phyloP scores from a whole-genome alignment of 108 stramenopile genomes.

The Conticribra guillardii region DNA sequence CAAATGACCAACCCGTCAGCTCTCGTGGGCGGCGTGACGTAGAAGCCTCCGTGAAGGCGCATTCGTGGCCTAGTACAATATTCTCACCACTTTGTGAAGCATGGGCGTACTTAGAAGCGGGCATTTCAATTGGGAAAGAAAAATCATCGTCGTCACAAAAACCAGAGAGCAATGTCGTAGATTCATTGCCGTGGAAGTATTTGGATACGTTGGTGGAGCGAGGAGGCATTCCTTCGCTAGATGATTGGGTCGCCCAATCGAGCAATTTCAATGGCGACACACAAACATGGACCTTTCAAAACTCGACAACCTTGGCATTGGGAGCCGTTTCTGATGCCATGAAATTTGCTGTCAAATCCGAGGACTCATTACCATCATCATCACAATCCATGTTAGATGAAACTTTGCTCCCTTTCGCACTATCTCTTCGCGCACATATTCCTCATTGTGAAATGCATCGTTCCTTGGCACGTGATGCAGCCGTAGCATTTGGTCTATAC shows the following conservation, averaged over 20 bases:
- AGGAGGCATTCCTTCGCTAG: constrained; percentile 21
- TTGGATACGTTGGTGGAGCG: constrained; percentile 42
- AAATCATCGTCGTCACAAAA: constrained; percentile 7
- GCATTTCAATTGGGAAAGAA: constrained; percentile 16
- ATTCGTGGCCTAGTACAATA: constrained; percentile 67
- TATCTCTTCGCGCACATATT: constrained; percentile 69
- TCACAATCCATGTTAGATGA: constrained; percentile 28
- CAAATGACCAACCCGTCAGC: constrained; percentile 29
- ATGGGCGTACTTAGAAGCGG: constrained; percentile 52
- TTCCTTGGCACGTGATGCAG: constrained; percentile 60
- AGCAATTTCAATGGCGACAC: constrained; percentile 7
- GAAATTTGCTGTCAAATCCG: not conserved
- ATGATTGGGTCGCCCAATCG: constrained; percentile 22
- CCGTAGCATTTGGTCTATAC: constrained; percentile 43
- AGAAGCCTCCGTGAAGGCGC: constrained; percentile 66
- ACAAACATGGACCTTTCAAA: constrained; percentile 31
- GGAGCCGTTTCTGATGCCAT: constrained; percentile 38
- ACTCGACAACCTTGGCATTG: constrained; percentile 35
- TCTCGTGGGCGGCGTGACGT: constrained; percentile 64
- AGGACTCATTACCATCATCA: not conserved
- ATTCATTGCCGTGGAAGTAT: constrained; percentile 26
- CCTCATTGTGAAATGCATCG: constrained; percentile 87
- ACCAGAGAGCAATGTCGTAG: not conserved
- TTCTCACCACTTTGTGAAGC: constrained; percentile 83
- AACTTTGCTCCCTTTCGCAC: constrained; percentile 50